Percentiles rank a stretch among this genome's conserved stretches.
Conservation (phyloP, 1,139 yeast species). For the Torulaspora pretoriensis region DNA sequence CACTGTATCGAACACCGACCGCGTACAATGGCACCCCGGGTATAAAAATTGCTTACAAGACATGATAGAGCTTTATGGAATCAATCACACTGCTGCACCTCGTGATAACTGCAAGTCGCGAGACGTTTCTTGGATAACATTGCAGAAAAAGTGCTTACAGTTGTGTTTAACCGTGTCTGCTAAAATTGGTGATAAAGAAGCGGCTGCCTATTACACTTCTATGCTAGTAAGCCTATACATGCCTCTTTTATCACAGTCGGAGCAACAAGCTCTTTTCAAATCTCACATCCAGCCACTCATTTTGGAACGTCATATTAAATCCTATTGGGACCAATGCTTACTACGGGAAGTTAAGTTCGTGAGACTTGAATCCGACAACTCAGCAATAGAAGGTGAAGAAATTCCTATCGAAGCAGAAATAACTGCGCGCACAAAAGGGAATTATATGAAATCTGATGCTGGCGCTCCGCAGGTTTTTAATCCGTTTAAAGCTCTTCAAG, state of each 20-base stretch:
- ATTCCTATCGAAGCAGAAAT: slow-evolving; percentile 19
- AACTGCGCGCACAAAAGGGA: not conserved
- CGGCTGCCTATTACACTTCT: slow-evolving; percentile 47
- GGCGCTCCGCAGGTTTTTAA: slow-evolving; percentile 30
- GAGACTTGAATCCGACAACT: slow-evolving; percentile 20
- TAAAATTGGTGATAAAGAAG: slow-evolving; percentile 45
- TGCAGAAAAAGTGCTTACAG: slow-evolving; percentile 55
- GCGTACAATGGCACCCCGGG: slow-evolving; percentile 21
- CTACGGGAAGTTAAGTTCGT: slow-evolving; percentile 49
- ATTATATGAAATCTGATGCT: slow-evolving; percentile 2
- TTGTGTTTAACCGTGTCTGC: slow-evolving; percentile 55
- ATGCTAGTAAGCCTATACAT: slow-evolving; percentile 52
- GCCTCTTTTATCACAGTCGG: slow-evolving; percentile 48
- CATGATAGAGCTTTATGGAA: slow-evolving; percentile 44
- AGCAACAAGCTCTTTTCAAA: slow-evolving; percentile 41
- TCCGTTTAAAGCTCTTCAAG: slow-evolving; percentile 27
- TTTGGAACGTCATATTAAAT: slow-evolving; percentile 24
- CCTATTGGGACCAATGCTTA: slow-evolving; percentile 70
- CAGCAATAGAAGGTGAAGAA: slow-evolving; percentile 10
- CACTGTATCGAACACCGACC: slow-evolving; percentile 43
- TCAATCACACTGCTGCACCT: slow-evolving; percentile 25
- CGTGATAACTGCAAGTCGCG: slow-evolving; percentile 6
- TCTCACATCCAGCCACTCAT: slow-evolving; percentile 30
- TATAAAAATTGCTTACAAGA: slow-evolving; percentile 41
- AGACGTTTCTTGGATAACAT: slow-evolving; percentile 48